phyloP scores from a whole-genome alignment of 179 eudicot species.

The Silene noctiflora region DNA sequence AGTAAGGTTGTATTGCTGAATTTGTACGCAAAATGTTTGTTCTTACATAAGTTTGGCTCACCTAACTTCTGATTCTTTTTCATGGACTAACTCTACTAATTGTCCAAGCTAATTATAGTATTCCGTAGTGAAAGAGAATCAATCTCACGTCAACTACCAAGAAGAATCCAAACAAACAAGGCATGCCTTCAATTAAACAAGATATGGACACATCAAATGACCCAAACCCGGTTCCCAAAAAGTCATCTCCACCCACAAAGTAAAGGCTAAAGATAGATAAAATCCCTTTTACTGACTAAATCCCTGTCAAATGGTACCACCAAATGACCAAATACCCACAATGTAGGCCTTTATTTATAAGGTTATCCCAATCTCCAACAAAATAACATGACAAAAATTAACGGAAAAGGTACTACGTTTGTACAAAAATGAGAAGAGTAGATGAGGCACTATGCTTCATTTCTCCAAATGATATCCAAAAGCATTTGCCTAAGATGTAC shows the following conservation, averaged over 20 bases:
- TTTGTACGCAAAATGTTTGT: neutral
- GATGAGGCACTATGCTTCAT: too few species aligned
- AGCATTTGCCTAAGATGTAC: neutral
- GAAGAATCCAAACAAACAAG: neutral
- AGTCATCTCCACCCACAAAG: neutral
- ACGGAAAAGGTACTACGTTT: neutral
- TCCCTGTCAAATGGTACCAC: neutral
- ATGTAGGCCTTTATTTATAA: neutral
- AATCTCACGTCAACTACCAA: neutral
- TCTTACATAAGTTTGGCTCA: neutral
- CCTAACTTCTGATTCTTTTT: neutral
- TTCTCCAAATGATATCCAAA: neutral
- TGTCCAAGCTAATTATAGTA: too few species aligned
- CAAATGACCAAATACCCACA: neutral
- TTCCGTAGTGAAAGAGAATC: too few species aligned
- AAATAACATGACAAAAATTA: neutral
- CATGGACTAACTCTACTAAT: neutral
- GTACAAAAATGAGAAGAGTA: too few species aligned
- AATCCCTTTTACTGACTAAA: neutral
- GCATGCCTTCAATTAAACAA: neutral
- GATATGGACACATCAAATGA: neutral
- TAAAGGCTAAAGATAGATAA: neutral
- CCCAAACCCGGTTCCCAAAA: neutral
- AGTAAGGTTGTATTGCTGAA: neutral
- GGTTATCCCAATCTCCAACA: neutral